Evolutionary conservation across 2,329 filamentous ascomycete species (phyloP).

Genomic region (Orbilia blumenaviensis): DNA sequence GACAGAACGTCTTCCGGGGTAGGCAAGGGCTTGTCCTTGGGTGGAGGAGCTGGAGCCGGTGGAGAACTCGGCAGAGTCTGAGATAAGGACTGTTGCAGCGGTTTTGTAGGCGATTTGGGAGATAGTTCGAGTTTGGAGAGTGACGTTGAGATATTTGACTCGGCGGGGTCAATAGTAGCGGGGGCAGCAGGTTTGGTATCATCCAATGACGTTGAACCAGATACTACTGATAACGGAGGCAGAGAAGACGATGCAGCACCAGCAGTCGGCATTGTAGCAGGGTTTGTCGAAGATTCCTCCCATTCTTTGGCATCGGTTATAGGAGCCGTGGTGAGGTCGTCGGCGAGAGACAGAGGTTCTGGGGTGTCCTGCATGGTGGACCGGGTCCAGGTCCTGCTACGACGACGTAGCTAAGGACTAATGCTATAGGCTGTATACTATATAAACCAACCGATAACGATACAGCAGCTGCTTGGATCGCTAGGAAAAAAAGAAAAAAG

Average conservation of each 20-base stretch:
- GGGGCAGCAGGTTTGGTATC: neutral
- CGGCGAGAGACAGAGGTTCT: neutral
- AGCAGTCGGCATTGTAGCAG: conserved; percentile 15
- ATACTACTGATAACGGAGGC: neutral
- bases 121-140: conserved; percentile 39
- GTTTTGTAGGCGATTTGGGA: conserved; percentile 25
- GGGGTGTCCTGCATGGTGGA: conserved; percentile 28
- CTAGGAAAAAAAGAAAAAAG: too few species aligned
- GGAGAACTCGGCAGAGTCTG: conserved; percentile 52
- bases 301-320: conserved; percentile 22
- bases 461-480: neutral
- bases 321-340: conserved; percentile 24
- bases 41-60: conserved; percentile 56
- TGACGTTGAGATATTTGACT: conserved; percentile 51
- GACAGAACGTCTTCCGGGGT: conserved; percentile 56
- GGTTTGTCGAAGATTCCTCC: conserved; percentile 47
- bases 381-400: conserved; percentile 2
- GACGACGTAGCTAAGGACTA: too few species aligned
- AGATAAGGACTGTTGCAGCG: conserved; percentile 23
- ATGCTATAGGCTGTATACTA: too few species aligned
- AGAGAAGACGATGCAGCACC: neutral
- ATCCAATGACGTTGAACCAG: neutral
- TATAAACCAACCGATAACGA: neutral
- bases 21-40: conserved; percentile 52
- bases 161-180: conserved; percentile 9